Conservation (phyloP, 768 basidiomycete genomes). For the Lentinula boryana region DNA sequence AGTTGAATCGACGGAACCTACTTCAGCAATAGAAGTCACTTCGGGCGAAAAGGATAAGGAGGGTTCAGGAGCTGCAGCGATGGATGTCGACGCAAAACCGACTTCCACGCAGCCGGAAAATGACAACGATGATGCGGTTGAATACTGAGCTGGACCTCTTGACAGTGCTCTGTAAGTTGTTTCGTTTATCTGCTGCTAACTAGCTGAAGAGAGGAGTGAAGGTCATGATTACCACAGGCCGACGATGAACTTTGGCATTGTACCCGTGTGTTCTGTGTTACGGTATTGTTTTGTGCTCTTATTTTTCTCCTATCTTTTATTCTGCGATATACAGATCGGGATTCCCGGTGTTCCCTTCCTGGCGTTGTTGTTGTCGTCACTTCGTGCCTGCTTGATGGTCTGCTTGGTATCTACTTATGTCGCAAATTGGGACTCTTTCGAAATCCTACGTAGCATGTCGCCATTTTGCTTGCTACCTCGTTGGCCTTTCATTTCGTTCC, state of each 20-base stretch:
- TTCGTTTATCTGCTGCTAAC: background rate
- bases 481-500: no score
- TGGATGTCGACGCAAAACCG: slow-evolving; percentile 39
- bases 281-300: background rate
- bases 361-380: background rate
- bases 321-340: background rate
- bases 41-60: slow-evolving; percentile 28
- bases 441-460: background rate
- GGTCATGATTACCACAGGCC: background rate
- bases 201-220: background rate
- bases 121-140: slow-evolving; percentile 78
- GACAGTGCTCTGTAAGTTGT: background rate
- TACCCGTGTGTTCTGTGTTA: background rate
- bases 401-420: no score
- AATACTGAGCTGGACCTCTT: slow-evolving; percentile 34
- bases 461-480: background rate
- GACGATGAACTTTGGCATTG: background rate
- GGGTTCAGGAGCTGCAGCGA: slow-evolving; percentile 22
- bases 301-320: background rate
- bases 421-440: no score
- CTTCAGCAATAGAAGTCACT: background rate
- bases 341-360: background rate
- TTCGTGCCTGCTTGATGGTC: background rate
- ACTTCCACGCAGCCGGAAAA: slow-evolving; percentile 32
- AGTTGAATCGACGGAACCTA: background rate